phyloP scores from a whole-genome alignment of 176 grass and related monocot species.

The Ampelocalamus luodianensis region DNA sequence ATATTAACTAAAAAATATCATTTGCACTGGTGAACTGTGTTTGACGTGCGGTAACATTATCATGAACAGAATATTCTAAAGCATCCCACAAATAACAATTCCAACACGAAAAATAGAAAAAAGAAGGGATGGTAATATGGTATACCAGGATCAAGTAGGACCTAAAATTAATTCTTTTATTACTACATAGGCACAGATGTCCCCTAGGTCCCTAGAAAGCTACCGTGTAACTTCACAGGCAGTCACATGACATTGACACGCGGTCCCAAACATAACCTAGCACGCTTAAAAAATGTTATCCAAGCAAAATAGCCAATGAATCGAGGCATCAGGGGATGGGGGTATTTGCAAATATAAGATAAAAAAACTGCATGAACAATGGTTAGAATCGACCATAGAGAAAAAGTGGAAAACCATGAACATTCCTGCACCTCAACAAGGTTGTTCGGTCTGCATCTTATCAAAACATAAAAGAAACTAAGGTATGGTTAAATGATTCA shows the following conservation, averaged over 20 bases:
- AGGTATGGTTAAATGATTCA: no score
- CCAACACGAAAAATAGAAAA: not conserved
- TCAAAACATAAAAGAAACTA: no score
- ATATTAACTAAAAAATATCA: not conserved
- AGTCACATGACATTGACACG: not conserved
- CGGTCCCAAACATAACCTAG: not conserved
- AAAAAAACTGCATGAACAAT: not conserved
- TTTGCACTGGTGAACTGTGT: not conserved
- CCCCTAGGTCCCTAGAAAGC: not conserved
- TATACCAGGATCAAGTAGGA: not conserved
- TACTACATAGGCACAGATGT: not conserved
- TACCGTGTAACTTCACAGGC: not conserved
- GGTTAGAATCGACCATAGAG: not conserved
- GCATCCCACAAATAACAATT: not conserved
- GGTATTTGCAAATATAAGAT: not conserved
- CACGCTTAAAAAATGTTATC: not conserved
- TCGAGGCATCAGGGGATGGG: not conserved
- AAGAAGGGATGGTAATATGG: no score
- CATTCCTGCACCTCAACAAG: not conserved
- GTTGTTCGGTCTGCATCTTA: not conserved
- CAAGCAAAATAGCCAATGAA: not conserved
- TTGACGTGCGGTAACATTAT: not conserved
- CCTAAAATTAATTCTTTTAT: not conserved
- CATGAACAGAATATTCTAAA: slow-evolving; percentile 10
- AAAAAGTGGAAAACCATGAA: not conserved